Conservation (phyloP, 2,329 filamentous ascomycete species). For the Pyrenochaeta sp. region DNA sequence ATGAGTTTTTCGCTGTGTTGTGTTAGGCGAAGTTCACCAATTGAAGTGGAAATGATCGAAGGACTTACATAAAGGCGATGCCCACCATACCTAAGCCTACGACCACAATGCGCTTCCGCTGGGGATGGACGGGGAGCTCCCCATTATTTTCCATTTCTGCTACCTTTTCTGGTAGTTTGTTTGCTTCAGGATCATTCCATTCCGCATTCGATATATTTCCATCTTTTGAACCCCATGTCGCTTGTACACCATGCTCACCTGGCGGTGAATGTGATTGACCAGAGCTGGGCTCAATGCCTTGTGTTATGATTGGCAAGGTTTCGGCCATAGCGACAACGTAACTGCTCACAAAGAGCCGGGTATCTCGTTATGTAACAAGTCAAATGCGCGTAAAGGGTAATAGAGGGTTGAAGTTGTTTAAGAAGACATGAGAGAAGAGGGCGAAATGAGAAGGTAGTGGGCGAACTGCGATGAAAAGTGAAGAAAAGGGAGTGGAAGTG, state of each 20-base stretch:
- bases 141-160: slow-evolving; percentile 35
- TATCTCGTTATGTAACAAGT: background rate
- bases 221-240: slow-evolving; percentile 37
- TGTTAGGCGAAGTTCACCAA: slow-evolving; percentile 2
- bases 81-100: slow-evolving; percentile 93
- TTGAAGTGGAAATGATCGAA: too few species aligned
- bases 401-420: background rate
- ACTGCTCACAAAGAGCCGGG: background rate
- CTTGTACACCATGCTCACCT: slow-evolving; percentile 26
- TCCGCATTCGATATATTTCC: slow-evolving; percentile 54
- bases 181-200: slow-evolving; percentile 58
- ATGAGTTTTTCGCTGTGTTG: slow-evolving; percentile 79
- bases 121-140: slow-evolving; percentile 36
- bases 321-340: slow-evolving; percentile 26
- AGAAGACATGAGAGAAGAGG: background rate
- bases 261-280: slow-evolving; percentile 42
- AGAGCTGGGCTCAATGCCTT: slow-evolving; percentile 43
- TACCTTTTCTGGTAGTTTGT: slow-evolving; percentile 55
- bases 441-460: background rate
- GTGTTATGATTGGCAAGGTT: slow-evolving; percentile 37
- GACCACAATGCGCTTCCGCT: slow-evolving; percentile 76
- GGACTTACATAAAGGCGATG: slow-evolving; percentile 82
- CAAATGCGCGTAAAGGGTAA: background rate
- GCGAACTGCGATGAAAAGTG: background rate
- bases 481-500: background rate